Base-by-base conservation (phyloP, 805 yeast genomes). In the Pichia exigua region DNA sequence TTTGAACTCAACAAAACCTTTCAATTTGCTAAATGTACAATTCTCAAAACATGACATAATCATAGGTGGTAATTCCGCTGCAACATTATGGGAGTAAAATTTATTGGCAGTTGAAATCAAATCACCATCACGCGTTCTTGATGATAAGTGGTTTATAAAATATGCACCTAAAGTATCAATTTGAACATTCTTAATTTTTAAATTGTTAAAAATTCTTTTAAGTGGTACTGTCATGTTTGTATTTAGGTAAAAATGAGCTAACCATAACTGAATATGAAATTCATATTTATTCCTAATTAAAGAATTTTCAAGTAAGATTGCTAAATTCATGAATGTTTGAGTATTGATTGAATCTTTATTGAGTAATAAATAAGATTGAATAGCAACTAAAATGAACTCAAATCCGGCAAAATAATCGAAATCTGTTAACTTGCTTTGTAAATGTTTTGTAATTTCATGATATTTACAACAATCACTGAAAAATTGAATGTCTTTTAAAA, bases 141-240 rank as follows among this genome's bases (percentile, higher is more conserved):
- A 61, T 1, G 82, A 70, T 26, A 73, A 57, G 46, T 87, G 73
- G 0, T 81, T 71, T 11, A 73, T 66, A 11, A 83, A 59, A 55
- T 76, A 73, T 55, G 80, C 77, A 13, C 83, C 77, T 45, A 86
- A 64, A 0, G 87, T 77, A 60, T 91, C 97, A 47, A 75, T 72
- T 66, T 92, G 98, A 10, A 90, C 66, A 68, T 83, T 82, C 61
- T 85, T 87, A 58, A 89, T 77, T 39, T 81, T 78, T 48, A 91
- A 65, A 1, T 71, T 61, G 17, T 74, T 65, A 63, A 77, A 89
- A 45, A 81, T 77, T 9, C 65, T 62, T 35, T 65, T 58, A 0
- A 91, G 83, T 42, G 72, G 64, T 1, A 75, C 63, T 32, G 72
- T 72, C 11, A 81, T 70, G 46, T 89, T 89, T 10, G 88, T 60